A percentile compares a stretch with the other conserved stretches of the same genome.
Evolutionary conservation across 1,139 yeast genomes (phyloP).

Genomic region (Candida albicans): DNA sequence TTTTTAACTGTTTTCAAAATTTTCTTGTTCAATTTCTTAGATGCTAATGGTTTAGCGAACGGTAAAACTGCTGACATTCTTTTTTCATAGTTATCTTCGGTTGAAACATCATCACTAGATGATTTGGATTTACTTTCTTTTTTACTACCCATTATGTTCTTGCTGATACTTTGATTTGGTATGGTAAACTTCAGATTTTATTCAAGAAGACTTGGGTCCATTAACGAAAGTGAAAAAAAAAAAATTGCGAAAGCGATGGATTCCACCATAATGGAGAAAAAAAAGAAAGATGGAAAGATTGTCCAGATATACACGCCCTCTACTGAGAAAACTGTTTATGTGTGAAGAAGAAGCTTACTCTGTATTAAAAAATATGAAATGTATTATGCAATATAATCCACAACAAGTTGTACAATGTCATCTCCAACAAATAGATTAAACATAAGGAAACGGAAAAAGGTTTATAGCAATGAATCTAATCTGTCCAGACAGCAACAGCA

Average conservation of each 20-base stretch:
- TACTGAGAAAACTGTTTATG: no score
- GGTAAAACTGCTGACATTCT: slow-evolving; percentile 89
- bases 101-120: slow-evolving; percentile 33
- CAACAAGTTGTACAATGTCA: background rate
- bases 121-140: slow-evolving; percentile 45
- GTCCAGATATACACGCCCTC: no score
- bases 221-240: slow-evolving; percentile 7
- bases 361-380: no score
- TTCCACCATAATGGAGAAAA: background rate
- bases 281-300: background rate
- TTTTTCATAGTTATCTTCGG: slow-evolving; percentile 84
- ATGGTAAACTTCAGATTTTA: background rate
- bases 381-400: background rate
- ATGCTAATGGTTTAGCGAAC: slow-evolving; percentile 93
- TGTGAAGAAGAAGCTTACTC: no score
- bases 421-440: slow-evolving; percentile 1
- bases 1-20: slow-evolving; percentile 93
- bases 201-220: background rate
- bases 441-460: slow-evolving; percentile 5
- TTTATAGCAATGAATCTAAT: background rate
- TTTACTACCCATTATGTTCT: slow-evolving; percentile 25
- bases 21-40: slow-evolving; percentile 94
- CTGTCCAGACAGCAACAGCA: slow-evolving; percentile 1
- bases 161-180: slow-evolving; percentile 7
- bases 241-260: slow-evolving; percentile 6